These are phyloP conservation scores for Neonectria ditissima DNA, from an alignment of 2,329 filamentous ascomycete species.

Conservation along the genomic window DNA sequence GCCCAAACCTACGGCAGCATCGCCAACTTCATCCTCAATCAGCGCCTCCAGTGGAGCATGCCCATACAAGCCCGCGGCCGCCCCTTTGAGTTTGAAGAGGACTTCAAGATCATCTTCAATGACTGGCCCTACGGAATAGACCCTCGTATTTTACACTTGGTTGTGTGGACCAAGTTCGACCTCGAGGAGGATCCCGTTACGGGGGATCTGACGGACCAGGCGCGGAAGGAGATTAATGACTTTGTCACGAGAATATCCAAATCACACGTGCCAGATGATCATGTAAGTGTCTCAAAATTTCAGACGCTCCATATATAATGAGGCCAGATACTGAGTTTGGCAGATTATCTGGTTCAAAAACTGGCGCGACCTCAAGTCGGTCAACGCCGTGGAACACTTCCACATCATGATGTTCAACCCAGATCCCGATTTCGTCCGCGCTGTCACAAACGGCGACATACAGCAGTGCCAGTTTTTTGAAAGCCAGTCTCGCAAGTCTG, in stretches of 20 bases:
- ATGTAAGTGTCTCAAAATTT: constrained; percentile 56
- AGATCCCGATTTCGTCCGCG: constrained; percentile 73
- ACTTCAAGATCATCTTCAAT: constrained; percentile 83
- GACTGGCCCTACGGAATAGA: constrained; percentile 97
- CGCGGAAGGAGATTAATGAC: constrained; percentile 73
- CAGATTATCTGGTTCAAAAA: constrained; percentile 72
- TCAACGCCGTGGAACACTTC: constrained; percentile 91
- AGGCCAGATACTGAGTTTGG: constrained; percentile 12
- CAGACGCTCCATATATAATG: neutral
- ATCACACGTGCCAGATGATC: constrained; percentile 60
- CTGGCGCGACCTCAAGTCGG: constrained; percentile 85
- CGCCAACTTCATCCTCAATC: constrained; percentile 78
- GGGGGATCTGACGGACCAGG: constrained; percentile 74
- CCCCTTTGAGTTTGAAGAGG: constrained; percentile 61
- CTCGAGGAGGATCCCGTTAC: constrained; percentile 75
- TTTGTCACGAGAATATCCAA: constrained; percentile 79
- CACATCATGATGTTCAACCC: constrained; percentile 91
- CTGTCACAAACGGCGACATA: constrained; percentile 80
- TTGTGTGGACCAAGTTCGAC: constrained; percentile 93
- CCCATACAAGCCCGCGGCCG: constrained; percentile 51
- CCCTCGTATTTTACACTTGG: constrained; percentile 80
- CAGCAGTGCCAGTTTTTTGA: constrained; percentile 66
- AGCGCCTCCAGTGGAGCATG: constrained; percentile 77
- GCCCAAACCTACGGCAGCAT: constrained; percentile 78
- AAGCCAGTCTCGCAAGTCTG: constrained; percentile 17